Evolutionary conservation across 2,329 filamentous ascomycete species (phyloP).

Genomic region (Phialocephala sp.): DNA sequence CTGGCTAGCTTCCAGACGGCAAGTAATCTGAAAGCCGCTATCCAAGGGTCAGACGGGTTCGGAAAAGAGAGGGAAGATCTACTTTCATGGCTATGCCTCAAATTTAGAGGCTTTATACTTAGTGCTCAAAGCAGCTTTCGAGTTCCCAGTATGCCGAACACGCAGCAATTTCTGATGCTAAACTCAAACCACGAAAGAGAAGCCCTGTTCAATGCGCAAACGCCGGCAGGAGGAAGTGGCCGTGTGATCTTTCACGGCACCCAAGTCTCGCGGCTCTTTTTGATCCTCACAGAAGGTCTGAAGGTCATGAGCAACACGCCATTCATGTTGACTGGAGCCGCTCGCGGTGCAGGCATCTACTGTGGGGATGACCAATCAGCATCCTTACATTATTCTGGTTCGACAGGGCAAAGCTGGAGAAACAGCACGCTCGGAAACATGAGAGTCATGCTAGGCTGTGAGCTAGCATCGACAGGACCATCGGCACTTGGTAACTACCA

Average conservation of each 20-base stretch:
- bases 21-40: slow-evolving; percentile 1
- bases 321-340: slow-evolving; percentile 9
- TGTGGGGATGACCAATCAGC: slow-evolving; percentile 3
- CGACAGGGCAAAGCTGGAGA: slow-evolving; percentile 14
- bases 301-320: slow-evolving; percentile 7
- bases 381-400: neutral
- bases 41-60: neutral
- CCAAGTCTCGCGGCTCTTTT: slow-evolving; percentile 6
- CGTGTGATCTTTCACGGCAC: slow-evolving; percentile 17
- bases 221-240: neutral
- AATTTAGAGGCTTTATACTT: slow-evolving; percentile 17
- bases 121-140: slow-evolving; percentile 13
- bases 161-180: slow-evolving; percentile 13
- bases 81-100: slow-evolving; percentile 18
- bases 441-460: slow-evolving; percentile 17
- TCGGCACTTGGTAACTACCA: neutral
- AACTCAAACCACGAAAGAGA: slow-evolving; percentile 14
- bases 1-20: slow-evolving; percentile 9
- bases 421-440: slow-evolving; percentile 16
- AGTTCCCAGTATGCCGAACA: slow-evolving; percentile 14
- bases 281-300: slow-evolving; percentile 12
- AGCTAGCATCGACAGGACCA: neutral
- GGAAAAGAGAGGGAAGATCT: slow-evolving; percentile 12
- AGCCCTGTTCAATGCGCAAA: neutral
- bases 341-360: slow-evolving; percentile 11